A percentile compares a stretch with the other conserved stretches of the same genome.
Conservation (phyloP, 2,329 filamentous ascomycete species). For the Claviceps paspali region DNA sequence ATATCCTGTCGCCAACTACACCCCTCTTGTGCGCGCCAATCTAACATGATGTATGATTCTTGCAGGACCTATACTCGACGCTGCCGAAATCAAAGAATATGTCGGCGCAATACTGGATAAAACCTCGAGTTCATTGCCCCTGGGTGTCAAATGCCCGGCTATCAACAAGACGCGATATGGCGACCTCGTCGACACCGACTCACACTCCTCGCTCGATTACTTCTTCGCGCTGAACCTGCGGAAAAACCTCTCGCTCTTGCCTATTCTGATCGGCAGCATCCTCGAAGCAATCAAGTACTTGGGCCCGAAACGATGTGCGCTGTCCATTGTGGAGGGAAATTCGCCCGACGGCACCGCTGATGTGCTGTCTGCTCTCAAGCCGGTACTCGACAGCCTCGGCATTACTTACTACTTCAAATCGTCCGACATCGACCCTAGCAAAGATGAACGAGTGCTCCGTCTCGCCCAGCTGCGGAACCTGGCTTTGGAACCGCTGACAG, state of each 20-base stretch:
- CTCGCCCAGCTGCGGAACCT: slow-evolving; percentile 38
- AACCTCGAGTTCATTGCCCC: slow-evolving; percentile 8
- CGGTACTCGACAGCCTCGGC: slow-evolving; percentile 23
- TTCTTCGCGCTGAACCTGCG: slow-evolving; percentile 38
- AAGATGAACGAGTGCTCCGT: slow-evolving; percentile 27
- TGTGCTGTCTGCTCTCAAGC: slow-evolving; percentile 25
- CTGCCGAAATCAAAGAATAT: slow-evolving; percentile 9
- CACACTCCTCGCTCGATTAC: slow-evolving; percentile 15
- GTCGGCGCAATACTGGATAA: slow-evolving; percentile 14
- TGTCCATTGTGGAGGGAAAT: slow-evolving; percentile 12
- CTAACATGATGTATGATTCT: not conserved
- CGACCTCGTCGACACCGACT: slow-evolving; percentile 7
- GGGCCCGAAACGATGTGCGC: slow-evolving; percentile 29
- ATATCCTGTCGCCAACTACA: too few relatives aligned
- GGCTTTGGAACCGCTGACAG: slow-evolving; percentile 30
- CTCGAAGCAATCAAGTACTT: slow-evolving; percentile 32
- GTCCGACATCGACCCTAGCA: slow-evolving; percentile 27
- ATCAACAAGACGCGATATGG: slow-evolving; percentile 9
- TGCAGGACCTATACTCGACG: slow-evolving; percentile 2
- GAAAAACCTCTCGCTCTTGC: slow-evolving; percentile 26
- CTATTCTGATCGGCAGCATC: slow-evolving; percentile 29
- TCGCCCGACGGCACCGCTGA: slow-evolving; percentile 30
- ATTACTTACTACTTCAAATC: slow-evolving; percentile 25
- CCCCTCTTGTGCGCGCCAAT: not conserved
- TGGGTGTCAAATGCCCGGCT: slow-evolving; percentile 12